Conservation (phyloP, 2,329 filamentous ascomycete genomes). For the Penicillium fuscoglaucum region DNA sequence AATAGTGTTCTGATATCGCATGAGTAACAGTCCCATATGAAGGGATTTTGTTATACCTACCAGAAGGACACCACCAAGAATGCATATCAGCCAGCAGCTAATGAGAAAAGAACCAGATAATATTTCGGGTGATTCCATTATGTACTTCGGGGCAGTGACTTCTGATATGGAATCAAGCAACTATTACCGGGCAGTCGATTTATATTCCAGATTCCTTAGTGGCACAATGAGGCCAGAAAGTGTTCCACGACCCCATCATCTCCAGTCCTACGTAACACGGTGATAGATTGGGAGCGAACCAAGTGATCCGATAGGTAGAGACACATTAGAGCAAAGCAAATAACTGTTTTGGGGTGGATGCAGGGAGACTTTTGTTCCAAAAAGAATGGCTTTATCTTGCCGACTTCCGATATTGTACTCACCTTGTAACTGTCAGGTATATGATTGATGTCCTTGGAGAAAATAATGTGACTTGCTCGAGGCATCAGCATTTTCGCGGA, state of each 20-base stretch:
- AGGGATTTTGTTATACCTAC: background rate
- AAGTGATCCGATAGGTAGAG: background rate
- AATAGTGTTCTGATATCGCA: conserved; percentile 8
- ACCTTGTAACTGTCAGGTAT: background rate
- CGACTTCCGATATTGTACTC: background rate
- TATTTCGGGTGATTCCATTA: background rate
- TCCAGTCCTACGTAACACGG: background rate
- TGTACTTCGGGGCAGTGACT: background rate
- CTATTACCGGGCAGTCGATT: background rate
- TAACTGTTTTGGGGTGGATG: background rate
- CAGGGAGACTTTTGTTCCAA: background rate
- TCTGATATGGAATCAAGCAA: background rate
- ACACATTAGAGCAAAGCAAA: background rate
- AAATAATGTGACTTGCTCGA: background rate
- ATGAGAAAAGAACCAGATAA: background rate
- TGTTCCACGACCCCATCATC: background rate
- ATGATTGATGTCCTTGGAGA: background rate
- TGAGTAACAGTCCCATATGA: background rate
- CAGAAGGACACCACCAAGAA: background rate
- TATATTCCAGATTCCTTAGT: background rate
- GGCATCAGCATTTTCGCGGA: background rate
- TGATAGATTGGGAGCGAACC: background rate
- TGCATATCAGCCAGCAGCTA: background rate
- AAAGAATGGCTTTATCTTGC: background rate
- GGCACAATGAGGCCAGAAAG: background rate